These are phyloP conservation scores for Amanita jacksonii DNA, from an alignment of 768 basidiomycete species.

Conservation along the genomic window DNA sequence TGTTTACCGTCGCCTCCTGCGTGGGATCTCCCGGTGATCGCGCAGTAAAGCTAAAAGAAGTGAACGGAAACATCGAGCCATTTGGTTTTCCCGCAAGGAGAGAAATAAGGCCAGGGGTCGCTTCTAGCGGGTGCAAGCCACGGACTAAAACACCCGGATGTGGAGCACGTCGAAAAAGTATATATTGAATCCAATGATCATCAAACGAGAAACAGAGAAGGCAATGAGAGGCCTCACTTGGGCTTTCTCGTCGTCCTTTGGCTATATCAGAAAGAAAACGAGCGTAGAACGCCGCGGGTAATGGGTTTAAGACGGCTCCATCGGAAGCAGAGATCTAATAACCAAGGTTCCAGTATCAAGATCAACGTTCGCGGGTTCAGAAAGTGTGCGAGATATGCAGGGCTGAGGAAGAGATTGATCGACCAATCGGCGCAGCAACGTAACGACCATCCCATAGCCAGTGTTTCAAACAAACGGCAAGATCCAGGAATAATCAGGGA, in stretches of 20 bases:
- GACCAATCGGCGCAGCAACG: too few species aligned
- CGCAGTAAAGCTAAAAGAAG: conserved; percentile 60
- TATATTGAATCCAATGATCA: not conserved
- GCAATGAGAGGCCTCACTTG: conserved; percentile 38
- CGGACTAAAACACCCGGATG: conserved; percentile 39
- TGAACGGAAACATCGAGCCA: conserved; percentile 84
- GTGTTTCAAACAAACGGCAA: too few species aligned
- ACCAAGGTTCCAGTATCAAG: not conserved
- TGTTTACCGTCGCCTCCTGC: conserved; percentile 37
- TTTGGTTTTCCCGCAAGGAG: conserved; percentile 91
- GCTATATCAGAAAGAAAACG: conserved; percentile 53
- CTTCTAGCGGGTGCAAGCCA: conserved; percentile 70
- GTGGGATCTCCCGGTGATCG: conserved; percentile 36
- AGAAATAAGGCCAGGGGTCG: conserved; percentile 67
- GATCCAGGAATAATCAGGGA: too few species aligned
- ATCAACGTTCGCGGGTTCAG: not conserved
- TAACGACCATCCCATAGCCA: too few species aligned
- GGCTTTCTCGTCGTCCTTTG: conserved; percentile 51
- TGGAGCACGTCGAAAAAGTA: too few species aligned
- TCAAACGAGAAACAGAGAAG: not conserved
- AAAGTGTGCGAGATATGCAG: not conserved
- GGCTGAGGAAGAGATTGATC: too few species aligned
- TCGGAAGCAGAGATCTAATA: conserved; percentile 1
- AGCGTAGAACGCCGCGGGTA: conserved; percentile 47
- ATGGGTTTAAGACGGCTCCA: conserved; percentile 17